Percentiles rank a stretch among this genome's conserved stretches.
Conservation (phyloP, 2,329 filamentous ascomycete species). For the Parasarocladium wereldwijsianum region DNA sequence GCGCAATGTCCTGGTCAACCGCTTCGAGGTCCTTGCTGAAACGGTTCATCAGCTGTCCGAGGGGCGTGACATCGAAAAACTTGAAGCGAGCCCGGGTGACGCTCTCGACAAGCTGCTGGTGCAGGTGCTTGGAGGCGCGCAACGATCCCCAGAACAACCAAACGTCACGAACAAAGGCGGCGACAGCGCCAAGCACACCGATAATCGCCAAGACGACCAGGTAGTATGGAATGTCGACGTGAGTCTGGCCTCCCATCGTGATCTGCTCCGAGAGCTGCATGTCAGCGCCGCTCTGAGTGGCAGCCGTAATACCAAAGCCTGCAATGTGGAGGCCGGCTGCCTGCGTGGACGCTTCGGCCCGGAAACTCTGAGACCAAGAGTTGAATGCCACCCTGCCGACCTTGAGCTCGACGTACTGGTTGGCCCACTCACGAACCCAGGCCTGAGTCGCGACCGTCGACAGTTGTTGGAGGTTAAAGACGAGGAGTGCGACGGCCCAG, state of each 20-base stretch:
- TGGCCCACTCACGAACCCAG: conserved; percentile 93
- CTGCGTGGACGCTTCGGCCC: conserved; percentile 11
- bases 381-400: conserved; percentile 9
- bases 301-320: conserved; percentile 4
- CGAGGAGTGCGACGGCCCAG: conserved; percentile 61
- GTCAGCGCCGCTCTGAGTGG: conserved; percentile 10
- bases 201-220: conserved; percentile 70
- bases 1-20: conserved; percentile 89
- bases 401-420: conserved; percentile 54
- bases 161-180: conserved; percentile 69
- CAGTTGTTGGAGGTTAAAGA: conserved; percentile 73
- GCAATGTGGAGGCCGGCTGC: conserved; percentile 1
- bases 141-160: conserved; percentile 90
- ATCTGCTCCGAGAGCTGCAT: conserved; percentile 7
- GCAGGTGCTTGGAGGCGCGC: conserved; percentile 72
- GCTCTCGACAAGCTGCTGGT: conserved; percentile 60
- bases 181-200: conserved; percentile 60
- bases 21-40: conserved; percentile 97
- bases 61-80: conserved; percentile 92
- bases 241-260: conserved; percentile 17
- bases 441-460: conserved; percentile 78
- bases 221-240: conserved; percentile 75
- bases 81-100: conserved; percentile 87
- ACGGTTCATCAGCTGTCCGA: conserved; percentile 94
- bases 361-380: conserved; percentile 11